Evolutionary conservation across 2,329 filamentous ascomycete genomes (phyloP).

Genomic region (Exophiala phaeomuriformis): DNA sequence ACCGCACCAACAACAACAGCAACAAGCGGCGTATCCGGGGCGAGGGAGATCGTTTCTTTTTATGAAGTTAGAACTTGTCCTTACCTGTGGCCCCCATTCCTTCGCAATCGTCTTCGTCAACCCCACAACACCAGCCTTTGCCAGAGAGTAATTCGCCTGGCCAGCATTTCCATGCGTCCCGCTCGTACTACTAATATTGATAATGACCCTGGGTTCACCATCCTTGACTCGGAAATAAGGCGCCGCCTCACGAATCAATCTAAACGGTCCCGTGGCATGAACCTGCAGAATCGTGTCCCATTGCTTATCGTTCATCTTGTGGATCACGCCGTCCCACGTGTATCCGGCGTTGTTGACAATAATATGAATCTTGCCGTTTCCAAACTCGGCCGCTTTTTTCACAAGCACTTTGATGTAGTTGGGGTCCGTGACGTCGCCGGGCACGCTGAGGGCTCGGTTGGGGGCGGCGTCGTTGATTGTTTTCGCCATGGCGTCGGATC

Average conservation of each 20-base stretch:
- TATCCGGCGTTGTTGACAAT: constrained; percentile 89
- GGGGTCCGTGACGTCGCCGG: constrained; percentile 68
- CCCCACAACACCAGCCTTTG: constrained; percentile 75
- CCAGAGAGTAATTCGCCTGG: constrained; percentile 82
- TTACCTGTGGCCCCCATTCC: constrained; percentile 60
- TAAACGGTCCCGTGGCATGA: constrained; percentile 80
- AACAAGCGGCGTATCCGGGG: too few relatives aligned
- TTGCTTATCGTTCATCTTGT: constrained; percentile 52
- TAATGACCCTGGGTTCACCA: constrained; percentile 66
- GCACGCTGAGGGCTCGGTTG: constrained; percentile 62
- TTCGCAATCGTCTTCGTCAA: constrained; percentile 86
- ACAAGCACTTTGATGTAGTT: constrained; percentile 67
- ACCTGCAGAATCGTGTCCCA: constrained; percentile 70
- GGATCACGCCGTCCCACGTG: constrained; percentile 88
- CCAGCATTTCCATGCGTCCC: constrained; percentile 82
- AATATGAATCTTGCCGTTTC: constrained; percentile 79
- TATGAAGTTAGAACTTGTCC: background rate
- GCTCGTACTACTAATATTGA: constrained; percentile 77
- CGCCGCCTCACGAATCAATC: constrained; percentile 68
- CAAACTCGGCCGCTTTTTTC: constrained; percentile 68
- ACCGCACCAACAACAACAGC: too few relatives aligned
- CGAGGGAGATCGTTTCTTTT: too few relatives aligned
- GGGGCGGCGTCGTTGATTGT: constrained; percentile 56
- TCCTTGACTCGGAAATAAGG: constrained; percentile 85
- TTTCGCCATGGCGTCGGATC: constrained; percentile 60